phyloP scores from a whole-genome alignment of 2,329 filamentous ascomycete species.

The Calonectria henricotiae region DNA sequence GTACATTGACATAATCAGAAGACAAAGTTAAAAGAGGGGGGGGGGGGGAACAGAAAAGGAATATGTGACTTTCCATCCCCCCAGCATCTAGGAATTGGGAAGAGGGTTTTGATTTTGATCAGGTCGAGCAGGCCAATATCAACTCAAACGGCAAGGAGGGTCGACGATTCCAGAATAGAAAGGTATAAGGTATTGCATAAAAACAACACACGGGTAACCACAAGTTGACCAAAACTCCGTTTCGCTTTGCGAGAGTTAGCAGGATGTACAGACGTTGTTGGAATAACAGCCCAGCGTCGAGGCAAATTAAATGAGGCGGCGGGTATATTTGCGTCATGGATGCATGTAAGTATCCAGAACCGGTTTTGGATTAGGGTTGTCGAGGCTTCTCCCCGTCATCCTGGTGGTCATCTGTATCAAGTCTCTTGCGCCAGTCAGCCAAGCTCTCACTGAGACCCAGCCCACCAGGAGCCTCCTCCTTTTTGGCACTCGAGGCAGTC shows the following conservation, averaged over 20 bases:
- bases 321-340: conserved; percentile 57
- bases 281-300: conserved; percentile 40
- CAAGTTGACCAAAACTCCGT: conserved; percentile 51
- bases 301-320: conserved; percentile 48
- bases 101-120: conserved; percentile 17
- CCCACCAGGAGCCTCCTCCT: conserved; percentile 62
- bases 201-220: conserved; percentile 41
- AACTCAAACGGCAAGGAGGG: conserved; percentile 38
- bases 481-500: conserved; percentile 58
- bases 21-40: conserved; percentile 41
- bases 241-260: conserved; percentile 48
- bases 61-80: conserved; percentile 36
- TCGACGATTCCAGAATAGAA: conserved; percentile 35
- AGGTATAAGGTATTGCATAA: conserved; percentile 44
- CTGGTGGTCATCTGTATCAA: conserved; percentile 72
- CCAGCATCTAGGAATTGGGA: conserved; percentile 35
- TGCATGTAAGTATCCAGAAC: conserved; percentile 52
- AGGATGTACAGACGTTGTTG: conserved; percentile 49
- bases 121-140: conserved; percentile 36
- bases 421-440: conserved; percentile 84
- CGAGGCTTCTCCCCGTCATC: conserved; percentile 53
- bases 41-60: conserved; percentile 34
- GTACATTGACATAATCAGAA: conserved; percentile 44
- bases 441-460: conserved; percentile 79
- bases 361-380: conserved; percentile 45